A percentile compares a stretch with the other conserved stretches of the same genome.
Conservation (phyloP, 192 early-diverging fungal species). For the Entomortierella lignicola region DNA sequence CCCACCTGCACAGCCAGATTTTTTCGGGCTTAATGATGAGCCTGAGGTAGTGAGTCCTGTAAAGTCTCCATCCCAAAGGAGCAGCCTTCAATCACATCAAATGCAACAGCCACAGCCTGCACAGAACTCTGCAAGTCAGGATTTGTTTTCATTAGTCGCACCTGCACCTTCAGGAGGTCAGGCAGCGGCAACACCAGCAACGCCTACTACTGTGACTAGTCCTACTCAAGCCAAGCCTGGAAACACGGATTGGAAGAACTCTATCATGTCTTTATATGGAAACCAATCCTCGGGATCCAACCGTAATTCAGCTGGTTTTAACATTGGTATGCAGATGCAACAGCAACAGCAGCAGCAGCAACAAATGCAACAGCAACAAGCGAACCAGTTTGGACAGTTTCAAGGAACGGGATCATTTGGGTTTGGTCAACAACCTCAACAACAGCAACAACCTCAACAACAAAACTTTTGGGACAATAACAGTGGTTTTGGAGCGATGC, state of each 20-base stretch:
- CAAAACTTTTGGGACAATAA: conserved; percentile 27
- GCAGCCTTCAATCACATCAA: conserved; percentile 4
- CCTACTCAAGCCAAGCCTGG: conserved; percentile 6
- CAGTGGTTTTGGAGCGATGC: conserved; percentile 29
- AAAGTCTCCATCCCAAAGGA: conserved; percentile 13
- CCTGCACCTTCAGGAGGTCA: conserved; percentile 5
- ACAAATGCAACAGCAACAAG: conserved; percentile 14
- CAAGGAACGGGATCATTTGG: conserved; percentile 30
- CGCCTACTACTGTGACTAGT: neutral
- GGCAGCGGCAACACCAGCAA: conserved; percentile 3
- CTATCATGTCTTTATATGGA: conserved; percentile 49
- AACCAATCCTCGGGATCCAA: conserved; percentile 28
- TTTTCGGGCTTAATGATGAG: conserved; percentile 39
- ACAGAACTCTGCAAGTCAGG: conserved; percentile 24
- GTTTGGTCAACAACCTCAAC: conserved; percentile 17
- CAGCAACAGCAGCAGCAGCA: conserved; percentile 27
- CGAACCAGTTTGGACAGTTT: conserved; percentile 13
- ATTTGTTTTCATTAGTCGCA: conserved; percentile 30
- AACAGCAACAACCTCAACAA: conserved; percentile 20
- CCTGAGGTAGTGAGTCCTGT: conserved; percentile 8
- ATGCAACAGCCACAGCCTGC: neutral
- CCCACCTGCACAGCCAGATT: conserved; percentile 15
- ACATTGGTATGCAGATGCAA: conserved; percentile 12
- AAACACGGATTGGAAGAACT: conserved; percentile 44
- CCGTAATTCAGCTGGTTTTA: conserved; percentile 16